Evolutionary conservation across 306 rosid genomes (phyloP), one percentile per base, ranked within the genome.

Genomic region (Clitoria ternatea): DNA sequence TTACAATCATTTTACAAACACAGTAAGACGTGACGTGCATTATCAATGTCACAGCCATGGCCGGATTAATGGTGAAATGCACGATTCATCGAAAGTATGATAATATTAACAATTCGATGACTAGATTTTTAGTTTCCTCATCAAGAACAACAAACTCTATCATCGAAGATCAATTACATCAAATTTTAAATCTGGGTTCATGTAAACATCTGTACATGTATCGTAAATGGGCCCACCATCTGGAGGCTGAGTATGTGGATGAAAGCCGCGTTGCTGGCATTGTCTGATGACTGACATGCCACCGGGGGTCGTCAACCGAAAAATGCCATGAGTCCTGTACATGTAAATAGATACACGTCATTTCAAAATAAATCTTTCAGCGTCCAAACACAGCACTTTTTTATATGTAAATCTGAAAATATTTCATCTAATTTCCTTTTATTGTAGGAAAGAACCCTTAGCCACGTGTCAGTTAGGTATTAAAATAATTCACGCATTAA

Each of bases 261-360:
- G 99, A 79, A 94, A 95, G 55, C 99, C 99, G 22, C 99, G 96
- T 54, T 79, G 96, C 73, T 84, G 91, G 82, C 99, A 94, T 27
- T 94, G 81, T 79, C 88, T 88, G 14, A 94, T 89, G 32, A 94
- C 88, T 5, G 97, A 84, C 96, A 94, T 91, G 52, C 99, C 99
- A 15, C 96, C 96, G 0, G 99, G 97, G 30, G 85, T 54, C 20
- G 97, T 95, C 86, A 95, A 81, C 69, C 97, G 91, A 74, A 95
- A 95, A 79, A 95, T 95, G 67, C 97, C 97, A 82, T 95, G 97
- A 15, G 27, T 87, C 86, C 99, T 94, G 92, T 24, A 62, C 61
- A 78, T 44, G 39, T 45, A 52, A 65, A 80, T 40, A 35, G 47
- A 19, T 19, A 35, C 8, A 12, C 18, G 47, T 70, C 39, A 75